Conservation (phyloP, 495 filamentous ascomycete species). For the Hypoxylon fuscum region DNA sequence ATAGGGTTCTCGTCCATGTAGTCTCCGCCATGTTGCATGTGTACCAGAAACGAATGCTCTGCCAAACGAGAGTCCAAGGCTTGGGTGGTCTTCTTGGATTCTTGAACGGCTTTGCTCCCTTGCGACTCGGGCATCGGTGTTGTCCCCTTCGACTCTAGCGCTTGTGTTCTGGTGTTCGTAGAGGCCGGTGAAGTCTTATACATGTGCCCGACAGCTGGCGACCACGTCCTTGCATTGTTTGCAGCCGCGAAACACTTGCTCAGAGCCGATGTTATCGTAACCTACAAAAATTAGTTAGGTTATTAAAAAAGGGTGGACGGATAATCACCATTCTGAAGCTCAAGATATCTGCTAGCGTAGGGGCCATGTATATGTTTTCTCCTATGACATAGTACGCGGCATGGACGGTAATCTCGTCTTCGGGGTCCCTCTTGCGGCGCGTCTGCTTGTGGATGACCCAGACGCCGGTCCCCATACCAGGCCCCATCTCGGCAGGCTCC, state of each 20-base stretch:
- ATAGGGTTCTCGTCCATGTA: conserved; percentile 94
- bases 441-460: conserved; percentile 95
- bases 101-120: conserved; percentile 34
- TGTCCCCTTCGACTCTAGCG: conserved; percentile 59
- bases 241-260: conserved; percentile 66
- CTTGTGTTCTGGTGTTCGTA: conserved; percentile 45
- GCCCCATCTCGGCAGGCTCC: conserved; percentile 73
- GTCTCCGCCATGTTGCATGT: conserved; percentile 73
- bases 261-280: conserved; percentile 71
- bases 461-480: conserved; percentile 72
- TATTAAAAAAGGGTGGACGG: neutral
- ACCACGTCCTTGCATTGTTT: conserved; percentile 73
- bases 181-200: conserved; percentile 61
- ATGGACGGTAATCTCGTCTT: conserved; percentile 75
- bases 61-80: conserved; percentile 63
- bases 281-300: conserved; percentile 33
- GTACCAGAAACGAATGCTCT: conserved; percentile 72
- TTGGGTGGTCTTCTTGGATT: conserved; percentile 46
- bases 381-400: conserved; percentile 86
- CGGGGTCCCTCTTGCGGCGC: conserved; percentile 66
- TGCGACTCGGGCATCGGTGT: conserved; percentile 67
- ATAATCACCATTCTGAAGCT: conserved; percentile 74
- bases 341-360: conserved; percentile 79
- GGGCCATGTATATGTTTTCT: conserved; percentile 90
- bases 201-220: conserved; percentile 75